A percentile compares a stretch with the other conserved stretches of the same genome.
Conservation (phyloP, 2,329 filamentous ascomycete species). For the Thielaviopsis punctulata region DNA sequence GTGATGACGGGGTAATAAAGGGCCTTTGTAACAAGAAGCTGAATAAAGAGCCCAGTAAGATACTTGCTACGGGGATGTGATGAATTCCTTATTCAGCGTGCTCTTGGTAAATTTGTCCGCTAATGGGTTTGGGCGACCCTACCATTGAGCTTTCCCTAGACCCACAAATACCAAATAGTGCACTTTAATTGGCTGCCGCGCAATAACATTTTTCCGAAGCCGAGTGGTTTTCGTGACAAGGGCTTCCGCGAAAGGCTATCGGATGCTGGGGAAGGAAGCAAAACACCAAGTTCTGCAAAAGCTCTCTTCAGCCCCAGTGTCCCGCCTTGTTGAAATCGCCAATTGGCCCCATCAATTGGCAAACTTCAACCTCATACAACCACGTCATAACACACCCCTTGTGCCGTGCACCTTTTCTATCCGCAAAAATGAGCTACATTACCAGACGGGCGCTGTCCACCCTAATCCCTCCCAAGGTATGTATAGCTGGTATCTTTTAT, state of each 20-base stretch:
- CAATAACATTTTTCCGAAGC: conserved; percentile 27
- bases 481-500: conserved; percentile 15
- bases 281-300: conserved; percentile 11
- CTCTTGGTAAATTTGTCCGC: background rate
- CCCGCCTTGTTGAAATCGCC: conserved; percentile 10
- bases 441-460: conserved; percentile 85
- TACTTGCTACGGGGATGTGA: background rate
- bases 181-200: conserved; percentile 25
- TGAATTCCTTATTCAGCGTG: background rate
- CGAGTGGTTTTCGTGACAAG: conserved; percentile 31
- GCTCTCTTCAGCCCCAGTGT: conserved; percentile 12
- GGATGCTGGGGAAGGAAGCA: conserved; percentile 2
- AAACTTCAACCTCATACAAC: conserved; percentile 1
- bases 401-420: background rate
- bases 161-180: conserved; percentile 12
- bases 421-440: conserved; percentile 63
- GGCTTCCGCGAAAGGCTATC: conserved; percentile 11
- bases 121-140: background rate
- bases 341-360: conserved; percentile 12
- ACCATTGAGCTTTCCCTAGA: background rate
- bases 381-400: conserved; percentile 6
- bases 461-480: conserved; percentile 96
- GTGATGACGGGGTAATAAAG: background rate
- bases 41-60: background rate
- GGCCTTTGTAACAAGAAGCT: background rate